A percentile compares a stretch with the other conserved stretches of the same genome.
phyloP scores from a whole-genome alignment of 208 protist species.

The Leishmania aethiopica region DNA sequence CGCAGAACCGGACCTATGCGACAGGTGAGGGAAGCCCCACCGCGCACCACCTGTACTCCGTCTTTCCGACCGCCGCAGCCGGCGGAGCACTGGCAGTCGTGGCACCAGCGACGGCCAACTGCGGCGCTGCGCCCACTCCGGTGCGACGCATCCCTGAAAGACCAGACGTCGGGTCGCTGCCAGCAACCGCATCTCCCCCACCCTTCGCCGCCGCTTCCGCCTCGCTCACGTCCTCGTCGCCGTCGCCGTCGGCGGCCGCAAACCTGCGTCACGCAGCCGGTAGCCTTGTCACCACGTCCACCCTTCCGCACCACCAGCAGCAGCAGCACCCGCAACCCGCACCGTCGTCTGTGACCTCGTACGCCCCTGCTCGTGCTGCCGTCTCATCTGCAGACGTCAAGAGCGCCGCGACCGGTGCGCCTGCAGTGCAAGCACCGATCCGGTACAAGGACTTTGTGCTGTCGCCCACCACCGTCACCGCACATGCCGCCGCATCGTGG shows the following conservation, averaged over 20 bases:
- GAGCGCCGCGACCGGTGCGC: neutral
- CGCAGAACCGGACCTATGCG: neutral
- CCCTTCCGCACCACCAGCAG: neutral
- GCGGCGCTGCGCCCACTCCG: neutral
- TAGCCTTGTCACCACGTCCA: neutral
- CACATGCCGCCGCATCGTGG: neutral
- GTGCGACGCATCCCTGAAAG: neutral
- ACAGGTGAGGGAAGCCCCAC: neutral
- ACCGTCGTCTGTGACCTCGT: neutral
- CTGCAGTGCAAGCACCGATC: neutral
- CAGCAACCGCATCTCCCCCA: neutral
- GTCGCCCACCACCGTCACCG: neutral
- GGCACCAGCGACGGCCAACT: neutral
- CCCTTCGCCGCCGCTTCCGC: neutral
- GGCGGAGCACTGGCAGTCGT: neutral
- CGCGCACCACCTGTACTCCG: neutral
- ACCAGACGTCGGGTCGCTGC: neutral
- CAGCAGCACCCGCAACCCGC: neutral
- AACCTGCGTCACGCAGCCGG: neutral
- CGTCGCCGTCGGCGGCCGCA: neutral
- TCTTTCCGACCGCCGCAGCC: neutral
- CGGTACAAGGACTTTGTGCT: conserved; percentile 3
- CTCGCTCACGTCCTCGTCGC: neutral
- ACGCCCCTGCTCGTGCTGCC: neutral
- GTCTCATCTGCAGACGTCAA: neutral